These are phyloP conservation scores for Stereum hirsutum DNA, from an alignment of 1,284 basidiomycete species.

Conservation along the genomic window DNA sequence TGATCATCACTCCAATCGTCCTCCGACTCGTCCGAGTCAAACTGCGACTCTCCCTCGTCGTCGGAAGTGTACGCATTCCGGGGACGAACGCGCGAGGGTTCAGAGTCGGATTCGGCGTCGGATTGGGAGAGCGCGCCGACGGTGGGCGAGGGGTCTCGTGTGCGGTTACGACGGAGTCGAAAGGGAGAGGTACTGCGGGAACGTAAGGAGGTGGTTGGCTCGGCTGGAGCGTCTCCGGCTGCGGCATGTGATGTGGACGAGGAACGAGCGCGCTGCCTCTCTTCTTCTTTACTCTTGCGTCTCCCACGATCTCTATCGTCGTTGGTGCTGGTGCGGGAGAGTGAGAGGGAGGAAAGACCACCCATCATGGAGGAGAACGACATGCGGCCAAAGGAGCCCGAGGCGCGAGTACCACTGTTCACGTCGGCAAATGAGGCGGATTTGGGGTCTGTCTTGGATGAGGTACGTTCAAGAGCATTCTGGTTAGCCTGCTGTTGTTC, in stretches of 20 bases:
- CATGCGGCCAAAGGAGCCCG: slow-evolving; percentile 49
- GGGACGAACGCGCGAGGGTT: slow-evolving; percentile 43
- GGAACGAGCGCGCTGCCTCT: slow-evolving; percentile 36
- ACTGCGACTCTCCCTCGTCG: slow-evolving; percentile 37
- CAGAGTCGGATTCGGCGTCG: slow-evolving; percentile 54
- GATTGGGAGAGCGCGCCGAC: slow-evolving; percentile 68
- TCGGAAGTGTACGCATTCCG: slow-evolving; percentile 43
- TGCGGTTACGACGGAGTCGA: slow-evolving; percentile 47
- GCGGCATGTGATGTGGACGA: slow-evolving; percentile 31
- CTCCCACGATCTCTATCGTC: slow-evolving; percentile 43
- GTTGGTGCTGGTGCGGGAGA: slow-evolving; percentile 43
- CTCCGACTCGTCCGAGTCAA: slow-evolving; percentile 29
- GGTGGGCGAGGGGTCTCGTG: slow-evolving; percentile 60
- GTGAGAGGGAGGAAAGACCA: slow-evolving; percentile 49
- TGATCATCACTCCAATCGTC: slow-evolving; percentile 30
- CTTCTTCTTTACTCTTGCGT: slow-evolving; percentile 19
- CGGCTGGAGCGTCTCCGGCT: slow-evolving; percentile 16
- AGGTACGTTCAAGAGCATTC: slow-evolving; percentile 43
- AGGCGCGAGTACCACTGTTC: slow-evolving; percentile 16
- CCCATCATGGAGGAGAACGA: slow-evolving; percentile 65
- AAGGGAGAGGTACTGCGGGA: slow-evolving; percentile 70
- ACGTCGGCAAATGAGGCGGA: slow-evolving; percentile 15
- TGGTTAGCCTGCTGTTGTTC: slow-evolving; percentile 31
- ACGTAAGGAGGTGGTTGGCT: slow-evolving; percentile 19
- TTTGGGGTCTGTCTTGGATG: slow-evolving; percentile 19